Base-by-base conservation (phyloP, 208 protist genomes). In the Leishmania gerbilli region DNA sequence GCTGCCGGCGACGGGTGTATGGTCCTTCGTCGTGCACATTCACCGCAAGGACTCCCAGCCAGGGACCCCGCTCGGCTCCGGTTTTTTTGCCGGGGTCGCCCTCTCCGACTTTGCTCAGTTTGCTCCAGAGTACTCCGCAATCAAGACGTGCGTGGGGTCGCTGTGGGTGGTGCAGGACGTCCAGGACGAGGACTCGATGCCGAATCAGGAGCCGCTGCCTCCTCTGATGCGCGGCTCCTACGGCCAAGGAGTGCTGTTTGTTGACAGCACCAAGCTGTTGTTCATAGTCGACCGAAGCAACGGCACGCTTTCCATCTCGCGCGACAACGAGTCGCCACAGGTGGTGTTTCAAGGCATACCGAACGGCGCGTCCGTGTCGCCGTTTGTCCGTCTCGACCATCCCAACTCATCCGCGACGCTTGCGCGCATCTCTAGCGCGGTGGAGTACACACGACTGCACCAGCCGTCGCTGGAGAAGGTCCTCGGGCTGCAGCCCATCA, bases 111-210 rank as follows among this genome's bases (percentile, higher is more conserved):
- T 97, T 75, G 68, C 81, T 42, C 74, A 91, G 45, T 80, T 87
- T 24, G 79, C 90, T 9, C 88, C 91, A 2, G 87, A 93, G 69
- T 97, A 95, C 76, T 77, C 77, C 9, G 86, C 87, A 13, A 79
- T 98, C 49, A 89, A 93, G 76, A 82, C 82, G 13, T 77, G 80
- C 24, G 68, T 82, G 11, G 81, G 88, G 62, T 76, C 60, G 15
- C 69, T 97, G 17, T 98, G 95, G 95, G 93, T 89, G n/a, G 90
- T 98, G 77, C 95, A 98, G 80, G 95, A 98, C 79, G 84, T 97
- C 9, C 89, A 95, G 79, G 95, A 98, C 72, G 83, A 76, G 24
- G 95, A 98, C 77, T 97, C 93, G 34, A 85, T 95, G 84, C 89
- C 92, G 3, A 92, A 87, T 19, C 95, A 98, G 83, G 83, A 87